These are phyloP conservation scores for Cyberlindnera samutprakarnensis DNA, from an alignment of 805 yeast species.

Conservation along the genomic window DNA sequence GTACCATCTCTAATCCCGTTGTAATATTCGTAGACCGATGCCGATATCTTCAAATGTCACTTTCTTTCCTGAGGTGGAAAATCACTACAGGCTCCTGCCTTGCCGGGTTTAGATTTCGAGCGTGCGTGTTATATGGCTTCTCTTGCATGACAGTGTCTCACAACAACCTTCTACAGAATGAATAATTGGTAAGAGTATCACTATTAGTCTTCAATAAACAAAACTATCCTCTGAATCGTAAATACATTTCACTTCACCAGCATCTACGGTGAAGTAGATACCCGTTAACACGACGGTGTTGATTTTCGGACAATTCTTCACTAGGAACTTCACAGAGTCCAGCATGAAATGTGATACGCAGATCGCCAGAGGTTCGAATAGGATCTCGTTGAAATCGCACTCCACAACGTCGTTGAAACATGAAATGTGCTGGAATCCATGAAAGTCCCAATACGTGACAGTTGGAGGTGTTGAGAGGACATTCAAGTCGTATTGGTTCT, in stretches of 20 bases:
- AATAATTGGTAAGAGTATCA: no score
- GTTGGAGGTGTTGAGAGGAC: constrained; percentile 26
- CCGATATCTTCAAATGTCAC: no score
- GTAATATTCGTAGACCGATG: no score
- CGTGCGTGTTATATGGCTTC: no score
- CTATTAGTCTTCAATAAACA: neutral
- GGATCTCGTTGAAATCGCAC: constrained; percentile 38
- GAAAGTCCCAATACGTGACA: constrained; percentile 39
- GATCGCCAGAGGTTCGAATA: constrained; percentile 31
- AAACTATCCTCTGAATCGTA: constrained; percentile 17
- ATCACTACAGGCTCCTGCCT: no score
- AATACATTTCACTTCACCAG: constrained; percentile 14
- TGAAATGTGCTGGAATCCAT: constrained; percentile 34
- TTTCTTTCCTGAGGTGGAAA: no score
- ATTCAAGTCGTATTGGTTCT: constrained; percentile 25
- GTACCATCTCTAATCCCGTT: no score
- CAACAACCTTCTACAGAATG: no score
- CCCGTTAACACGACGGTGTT: constrained; percentile 32
- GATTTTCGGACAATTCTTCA: constrained; percentile 27
- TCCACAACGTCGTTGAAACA: constrained; percentile 29
- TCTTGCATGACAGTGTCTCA: no score
- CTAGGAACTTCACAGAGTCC: constrained; percentile 32
- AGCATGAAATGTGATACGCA: constrained; percentile 41
- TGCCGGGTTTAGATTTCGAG: no score
- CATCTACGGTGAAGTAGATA: constrained; percentile 28